Conservation (phyloP, 75 land plant species). For the Adiantum capillusveneris region DNA sequence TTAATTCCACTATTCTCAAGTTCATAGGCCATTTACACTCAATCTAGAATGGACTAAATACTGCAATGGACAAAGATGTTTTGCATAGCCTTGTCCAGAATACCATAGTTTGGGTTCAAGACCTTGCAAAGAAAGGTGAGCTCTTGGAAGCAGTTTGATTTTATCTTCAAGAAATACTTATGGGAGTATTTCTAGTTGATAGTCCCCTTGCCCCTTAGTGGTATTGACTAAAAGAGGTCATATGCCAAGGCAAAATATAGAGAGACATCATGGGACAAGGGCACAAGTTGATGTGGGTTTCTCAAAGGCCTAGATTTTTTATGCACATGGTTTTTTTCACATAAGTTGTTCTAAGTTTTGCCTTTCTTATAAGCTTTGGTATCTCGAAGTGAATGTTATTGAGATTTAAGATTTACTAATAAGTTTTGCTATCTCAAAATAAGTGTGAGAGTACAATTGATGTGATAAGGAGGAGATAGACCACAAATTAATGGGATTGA, state of each 20-base stretch:
- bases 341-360: constrained; percentile 58
- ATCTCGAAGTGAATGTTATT: constrained; percentile 42
- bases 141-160: constrained; percentile 46
- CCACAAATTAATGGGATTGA: too few relatives aligned
- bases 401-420: constrained; percentile 52
- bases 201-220: constrained; percentile 72
- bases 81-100: constrained; percentile 40
- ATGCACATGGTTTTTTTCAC: constrained; percentile 29
- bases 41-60: constrained; percentile 64
- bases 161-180: constrained; percentile 44
- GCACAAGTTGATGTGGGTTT: constrained; percentile 68
- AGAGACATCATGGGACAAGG: constrained; percentile 77
- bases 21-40: constrained; percentile 37
- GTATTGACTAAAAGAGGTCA: constrained; percentile 43
- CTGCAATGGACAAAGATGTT: constrained; percentile 55
- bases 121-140: constrained; percentile 48
- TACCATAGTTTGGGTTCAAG: constrained; percentile 55
- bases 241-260: constrained; percentile 10
- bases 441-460: constrained; percentile 3
- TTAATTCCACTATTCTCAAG: too few relatives aligned
- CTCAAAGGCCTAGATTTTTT: constrained; percentile 56
- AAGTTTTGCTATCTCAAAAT: not conserved
- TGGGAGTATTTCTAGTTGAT: constrained; percentile 55
- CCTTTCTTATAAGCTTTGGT: constrained; percentile 49
- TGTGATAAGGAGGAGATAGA: too few relatives aligned